A percentile compares a stretch with the other conserved stretches of the same genome.
These are phyloP conservation scores for Ustilago hordei DNA, from an alignment of 1,284 basidiomycete species.

Conservation along the genomic window DNA sequence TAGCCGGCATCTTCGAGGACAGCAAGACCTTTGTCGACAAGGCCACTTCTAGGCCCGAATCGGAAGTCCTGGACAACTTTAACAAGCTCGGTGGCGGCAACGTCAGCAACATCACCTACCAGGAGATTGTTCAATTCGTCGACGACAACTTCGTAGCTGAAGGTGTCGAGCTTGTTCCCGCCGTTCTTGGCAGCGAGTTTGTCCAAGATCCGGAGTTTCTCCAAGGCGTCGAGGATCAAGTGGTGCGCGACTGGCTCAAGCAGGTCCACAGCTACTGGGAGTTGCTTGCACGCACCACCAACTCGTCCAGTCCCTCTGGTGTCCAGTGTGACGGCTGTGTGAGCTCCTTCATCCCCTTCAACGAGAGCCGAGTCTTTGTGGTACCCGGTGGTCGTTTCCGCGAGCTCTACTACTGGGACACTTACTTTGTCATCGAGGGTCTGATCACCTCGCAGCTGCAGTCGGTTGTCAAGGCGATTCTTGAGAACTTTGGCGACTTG, in stretches of 20 bases:
- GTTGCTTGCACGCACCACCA: slow-evolving; percentile 80
- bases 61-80: slow-evolving; percentile 80
- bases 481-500: slow-evolving; percentile 75
- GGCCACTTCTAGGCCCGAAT: slow-evolving; percentile 68
- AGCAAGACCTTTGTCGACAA: slow-evolving; percentile 90
- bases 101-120: slow-evolving; percentile 73
- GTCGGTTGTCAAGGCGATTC: slow-evolving; percentile 77
- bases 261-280: slow-evolving; percentile 86
- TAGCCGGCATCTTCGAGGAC: slow-evolving; percentile 81
- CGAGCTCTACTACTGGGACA: slow-evolving; percentile 67
- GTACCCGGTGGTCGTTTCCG: slow-evolving; percentile 84
- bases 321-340: slow-evolving; percentile 76
- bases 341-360: slow-evolving; percentile 86
- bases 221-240: slow-evolving; percentile 78
- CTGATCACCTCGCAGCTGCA: slow-evolving; percentile 82
- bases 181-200: slow-evolving; percentile 76
- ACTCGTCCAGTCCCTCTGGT: slow-evolving; percentile 75
- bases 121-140: slow-evolving; percentile 76
- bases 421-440: slow-evolving; percentile 73
- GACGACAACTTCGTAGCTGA: slow-evolving; percentile 84
- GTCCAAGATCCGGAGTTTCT: slow-evolving; percentile 77
- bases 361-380: slow-evolving; percentile 81
- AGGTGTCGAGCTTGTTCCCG: slow-evolving; percentile 81
- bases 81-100: slow-evolving; percentile 72
- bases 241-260: slow-evolving; percentile 80